phyloP scores from a whole-genome alignment of 352 stramenopile species.

The Phytophthora brassicae region DNA sequence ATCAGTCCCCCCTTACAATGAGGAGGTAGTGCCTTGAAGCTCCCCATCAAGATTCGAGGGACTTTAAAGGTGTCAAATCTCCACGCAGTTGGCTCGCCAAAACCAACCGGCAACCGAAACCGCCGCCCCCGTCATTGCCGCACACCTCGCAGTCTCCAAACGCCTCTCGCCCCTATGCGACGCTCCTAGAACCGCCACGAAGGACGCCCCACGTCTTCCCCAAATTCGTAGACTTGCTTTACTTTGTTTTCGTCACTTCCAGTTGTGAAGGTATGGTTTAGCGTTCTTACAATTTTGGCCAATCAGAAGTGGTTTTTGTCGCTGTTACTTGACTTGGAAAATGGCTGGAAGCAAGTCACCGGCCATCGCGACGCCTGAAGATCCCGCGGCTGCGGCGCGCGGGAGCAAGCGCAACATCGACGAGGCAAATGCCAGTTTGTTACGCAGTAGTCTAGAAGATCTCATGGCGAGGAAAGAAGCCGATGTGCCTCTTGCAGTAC shows the following conservation, averaged over 20 bases:
- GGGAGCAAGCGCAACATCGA: slow-evolving; percentile 35
- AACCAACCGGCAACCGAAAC: slow-evolving; percentile 53
- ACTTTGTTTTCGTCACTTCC: slow-evolving; percentile 61
- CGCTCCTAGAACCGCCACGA: background rate
- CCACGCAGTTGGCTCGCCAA: slow-evolving; percentile 64
- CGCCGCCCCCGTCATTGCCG: background rate
- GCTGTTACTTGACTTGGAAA: slow-evolving; percentile 15
- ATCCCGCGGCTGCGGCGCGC: slow-evolving; percentile 26
- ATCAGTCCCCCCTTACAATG: slow-evolving; percentile 81
- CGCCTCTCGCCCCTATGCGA: slow-evolving; percentile 8
- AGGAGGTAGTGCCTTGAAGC: slow-evolving; percentile 73
- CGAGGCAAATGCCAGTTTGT: slow-evolving; percentile 16
- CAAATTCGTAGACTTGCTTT: slow-evolving; percentile 26
- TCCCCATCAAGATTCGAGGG: slow-evolving; percentile 80
- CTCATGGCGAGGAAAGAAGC: slow-evolving; percentile 38
- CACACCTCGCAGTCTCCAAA: slow-evolving; percentile 1
- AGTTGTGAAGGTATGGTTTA: slow-evolving; percentile 32
- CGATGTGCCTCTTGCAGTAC: slow-evolving; percentile 49
- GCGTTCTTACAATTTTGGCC: slow-evolving; percentile 20
- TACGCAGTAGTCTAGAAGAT: slow-evolving; percentile 43
- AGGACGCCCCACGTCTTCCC: slow-evolving; percentile 11
- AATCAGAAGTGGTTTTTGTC: slow-evolving; percentile 4
- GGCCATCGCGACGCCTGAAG: slow-evolving; percentile 38
- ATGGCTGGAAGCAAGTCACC: slow-evolving; percentile 58
- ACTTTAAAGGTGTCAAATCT: slow-evolving; percentile 33